Evolutionary conservation across 352 stramenopile genomes (phyloP).

Genomic region (Globisporangium uncinulatum): DNA sequence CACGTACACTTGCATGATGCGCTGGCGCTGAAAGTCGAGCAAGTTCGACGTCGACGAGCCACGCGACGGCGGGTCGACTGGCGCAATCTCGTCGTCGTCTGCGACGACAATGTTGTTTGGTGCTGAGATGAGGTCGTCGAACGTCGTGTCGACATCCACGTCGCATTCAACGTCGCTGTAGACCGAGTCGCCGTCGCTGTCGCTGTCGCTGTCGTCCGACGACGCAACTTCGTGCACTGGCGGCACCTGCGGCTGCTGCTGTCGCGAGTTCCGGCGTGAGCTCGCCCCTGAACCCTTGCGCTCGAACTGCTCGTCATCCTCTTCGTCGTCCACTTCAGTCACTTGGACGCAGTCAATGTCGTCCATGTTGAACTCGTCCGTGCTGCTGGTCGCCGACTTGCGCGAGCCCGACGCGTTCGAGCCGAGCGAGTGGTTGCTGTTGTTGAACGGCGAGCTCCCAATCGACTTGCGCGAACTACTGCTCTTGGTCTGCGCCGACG

Average conservation of each 20-base stretch:
- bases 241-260: slow-evolving; percentile 17
- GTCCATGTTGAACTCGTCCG: slow-evolving; percentile 65
- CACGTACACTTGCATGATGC: slow-evolving; percentile 82
- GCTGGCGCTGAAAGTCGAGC: slow-evolving; percentile 12
- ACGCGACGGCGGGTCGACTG: slow-evolving; percentile 15
- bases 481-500: slow-evolving; percentile 37
- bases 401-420: slow-evolving; percentile 27
- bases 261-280: slow-evolving; percentile 12
- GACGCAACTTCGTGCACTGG: slow-evolving; percentile 17
- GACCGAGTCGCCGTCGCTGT: slow-evolving; percentile 56
- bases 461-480: slow-evolving; percentile 55
- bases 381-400: slow-evolving; percentile 25
- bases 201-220: slow-evolving; percentile 26
- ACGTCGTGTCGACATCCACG: slow-evolving; percentile 85
- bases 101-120: slow-evolving; percentile 46
- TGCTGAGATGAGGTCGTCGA: slow-evolving; percentile 73
- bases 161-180: slow-evolving; percentile 82
- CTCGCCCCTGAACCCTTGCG: slow-evolving; percentile 5
- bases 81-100: slow-evolving; percentile 64
- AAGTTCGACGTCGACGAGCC: slow-evolving; percentile 26
- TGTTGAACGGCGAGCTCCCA: slow-evolving; percentile 26
- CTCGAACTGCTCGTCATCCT: slow-evolving; percentile 50
- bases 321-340: slow-evolving; percentile 67
- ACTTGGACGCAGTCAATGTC: slow-evolving; percentile 75
- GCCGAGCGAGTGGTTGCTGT: slow-evolving; percentile 37